Base-by-base conservation (phyloP, 306 rosid genomes). In the Sindora glabra region DNA sequence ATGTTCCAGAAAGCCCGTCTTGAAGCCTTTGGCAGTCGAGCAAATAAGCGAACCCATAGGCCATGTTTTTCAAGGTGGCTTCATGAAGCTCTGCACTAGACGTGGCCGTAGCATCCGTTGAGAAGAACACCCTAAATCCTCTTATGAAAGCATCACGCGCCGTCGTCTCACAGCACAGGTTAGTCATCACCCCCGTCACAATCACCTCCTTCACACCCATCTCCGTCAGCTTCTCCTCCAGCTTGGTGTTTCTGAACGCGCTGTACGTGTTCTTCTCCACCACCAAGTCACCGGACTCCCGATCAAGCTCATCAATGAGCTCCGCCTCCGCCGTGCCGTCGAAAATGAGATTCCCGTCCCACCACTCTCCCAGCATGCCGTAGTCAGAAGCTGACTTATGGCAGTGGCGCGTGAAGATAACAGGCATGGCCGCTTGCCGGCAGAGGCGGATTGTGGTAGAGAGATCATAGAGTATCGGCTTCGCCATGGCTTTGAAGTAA, bases 101-200 rank as follows among this genome's bases (percentile, higher is more conserved):
- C 10, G 95, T 84, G 10, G 83, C 89, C 0, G 91, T 84, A 0
- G 95, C 86, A 39, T 87, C 91, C 0, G 81, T 67, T 0, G 89
- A 84, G 73, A 84, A 88, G 65, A 84, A 88, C 9, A 84, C 96
- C 24, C 89, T 77, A 16, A 74, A 82, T 1, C 87, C 96, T 67
- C 77, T 80, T 0, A 73, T 11, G 9, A 88, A 84, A 0, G 86
- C 94, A 0, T 80, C 94, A 52, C 96, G 94, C 77, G 96, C 77
- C 34, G 83, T 88, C 47, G 89, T 88, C 64, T 88, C 96, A 10
- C 94, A 88, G 76, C 89, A 88, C 16, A 82, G 3, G 69, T 88
- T 88, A 3, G 89, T 88, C 85, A 80, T 82, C 6, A 88, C 94
- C 1, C 87, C 94, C 0, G 80, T 71, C 47, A 88, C 83, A 22